Percentiles rank a stretch among this genome's conserved stretches.
Conservation (phyloP, 805 yeast species). For the Lipomyces kockii region DNA sequence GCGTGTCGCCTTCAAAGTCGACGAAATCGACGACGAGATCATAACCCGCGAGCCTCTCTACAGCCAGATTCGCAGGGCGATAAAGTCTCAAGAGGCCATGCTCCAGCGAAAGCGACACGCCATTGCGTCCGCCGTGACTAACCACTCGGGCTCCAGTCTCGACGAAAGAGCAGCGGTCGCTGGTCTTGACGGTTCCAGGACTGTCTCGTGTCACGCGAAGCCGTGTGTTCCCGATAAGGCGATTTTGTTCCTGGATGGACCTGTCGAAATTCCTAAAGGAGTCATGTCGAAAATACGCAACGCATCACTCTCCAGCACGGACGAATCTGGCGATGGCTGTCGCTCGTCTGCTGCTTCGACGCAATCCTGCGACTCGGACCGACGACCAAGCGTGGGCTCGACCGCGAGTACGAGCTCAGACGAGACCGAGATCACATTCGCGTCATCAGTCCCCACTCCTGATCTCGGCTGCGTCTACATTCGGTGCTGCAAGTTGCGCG, state of each 20-base stretch:
- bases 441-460: neutral
- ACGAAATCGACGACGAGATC: conserved; percentile 33
- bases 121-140: conserved; percentile 2
- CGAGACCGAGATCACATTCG: neutral
- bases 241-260: neutral
- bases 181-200: conserved; percentile 6
- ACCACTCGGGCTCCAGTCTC: conserved; percentile 8
- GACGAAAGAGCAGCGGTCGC: conserved; percentile 5
- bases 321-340: neutral
- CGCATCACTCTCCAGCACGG: neutral
- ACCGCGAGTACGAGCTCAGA: neutral
- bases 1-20: conserved; percentile 35
- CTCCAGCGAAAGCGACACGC: conserved; percentile 8
- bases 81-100: conserved; percentile 21
- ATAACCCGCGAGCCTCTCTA: conserved; percentile 32
- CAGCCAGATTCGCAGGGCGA: conserved; percentile 27
- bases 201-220: neutral
- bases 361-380: neutral
- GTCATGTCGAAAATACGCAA: neutral
- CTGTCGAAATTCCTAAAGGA: neutral
- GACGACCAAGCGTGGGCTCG: conserved; percentile 4
- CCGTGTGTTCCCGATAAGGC: neutral
- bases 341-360: neutral
- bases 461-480: conserved; percentile 26
- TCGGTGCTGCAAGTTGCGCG: conserved; percentile 37